Evolutionary conservation across 176 grass and related monocot species (phyloP).

Genomic region (Ensete ventricosum): DNA sequence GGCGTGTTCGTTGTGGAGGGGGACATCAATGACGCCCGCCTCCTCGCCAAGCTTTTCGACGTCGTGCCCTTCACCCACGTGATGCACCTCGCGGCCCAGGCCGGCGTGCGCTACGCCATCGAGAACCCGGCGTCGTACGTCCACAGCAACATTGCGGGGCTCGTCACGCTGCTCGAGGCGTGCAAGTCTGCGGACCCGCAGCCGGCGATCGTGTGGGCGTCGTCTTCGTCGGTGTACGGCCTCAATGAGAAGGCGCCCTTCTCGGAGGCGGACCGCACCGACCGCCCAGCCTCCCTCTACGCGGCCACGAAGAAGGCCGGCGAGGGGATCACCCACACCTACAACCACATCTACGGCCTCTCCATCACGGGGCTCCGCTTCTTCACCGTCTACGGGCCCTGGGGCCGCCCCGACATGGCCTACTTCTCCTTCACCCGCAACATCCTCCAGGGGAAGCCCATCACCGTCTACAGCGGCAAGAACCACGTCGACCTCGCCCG

Average conservation of each 20-base stretch:
- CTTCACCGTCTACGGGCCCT: conserved; percentile 46
- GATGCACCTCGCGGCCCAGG: conserved; percentile 40
- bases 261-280: conserved; percentile 34
- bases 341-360: conserved; percentile 46
- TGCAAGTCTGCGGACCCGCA: conserved; percentile 31
- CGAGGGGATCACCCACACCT: conserved; percentile 40
- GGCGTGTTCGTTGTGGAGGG: conserved; percentile 11
- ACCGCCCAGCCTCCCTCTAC: conserved; percentile 39
- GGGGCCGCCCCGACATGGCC: conserved; percentile 47
- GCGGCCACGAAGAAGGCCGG: conserved; percentile 47
- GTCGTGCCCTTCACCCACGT: conserved; percentile 35
- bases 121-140: conserved; percentile 41
- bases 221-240: conserved; percentile 44
- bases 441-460: conserved; percentile 40
- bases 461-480: conserved; percentile 30
- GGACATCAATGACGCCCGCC: conserved; percentile 13
- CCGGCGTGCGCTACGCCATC: conserved; percentile 39
- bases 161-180: conserved; percentile 39
- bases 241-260: conserved; percentile 33
- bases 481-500: conserved; percentile 25
- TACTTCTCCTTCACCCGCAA: conserved; percentile 46
- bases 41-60: conserved; percentile 35
- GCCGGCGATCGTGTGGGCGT: conserved; percentile 41
- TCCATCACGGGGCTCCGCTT: conserved; percentile 43
- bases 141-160: conserved; percentile 32